phyloP scores from a whole-genome alignment of 2,329 filamentous ascomycete species.

The Helotiales sp. region DNA sequence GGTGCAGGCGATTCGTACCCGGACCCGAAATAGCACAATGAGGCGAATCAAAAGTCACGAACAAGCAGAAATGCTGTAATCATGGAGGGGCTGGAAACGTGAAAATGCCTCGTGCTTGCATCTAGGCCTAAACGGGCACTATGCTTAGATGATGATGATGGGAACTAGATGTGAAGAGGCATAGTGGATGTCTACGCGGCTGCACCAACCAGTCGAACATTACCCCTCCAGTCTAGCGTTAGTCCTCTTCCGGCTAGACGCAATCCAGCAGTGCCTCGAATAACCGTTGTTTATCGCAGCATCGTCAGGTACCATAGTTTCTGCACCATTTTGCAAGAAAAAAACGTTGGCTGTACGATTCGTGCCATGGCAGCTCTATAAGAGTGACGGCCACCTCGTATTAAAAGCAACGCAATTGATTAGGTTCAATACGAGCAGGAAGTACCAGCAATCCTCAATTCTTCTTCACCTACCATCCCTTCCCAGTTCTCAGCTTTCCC shows the following conservation, averaged over 20 bases:
- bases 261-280: not conserved
- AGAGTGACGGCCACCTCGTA: not conserved
- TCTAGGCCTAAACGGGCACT: too few species aligned
- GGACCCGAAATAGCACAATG: slow-evolving; percentile 1
- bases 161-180: too few species aligned
- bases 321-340: not conserved
- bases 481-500: slow-evolving; percentile 3
- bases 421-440: not conserved
- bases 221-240: not conserved
- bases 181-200: too few species aligned
- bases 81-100: not conserved
- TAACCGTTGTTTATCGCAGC: not conserved
- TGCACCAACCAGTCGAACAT: not conserved
- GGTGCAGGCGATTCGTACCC: not conserved
- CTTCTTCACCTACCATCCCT: slow-evolving; percentile 3
- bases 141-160: too few species aligned
- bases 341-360: not conserved
- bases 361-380: not conserved
- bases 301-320: not conserved
- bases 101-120: too few species aligned
- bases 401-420: not conserved
- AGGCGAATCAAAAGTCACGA: not conserved
- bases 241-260: not conserved
- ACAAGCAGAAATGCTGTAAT: not conserved
- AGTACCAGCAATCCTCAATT: not conserved